Evolutionary conservation across 495 filamentous ascomycete genomes (phyloP).

Genomic region (Hypomontagnella submonticulosa): DNA sequence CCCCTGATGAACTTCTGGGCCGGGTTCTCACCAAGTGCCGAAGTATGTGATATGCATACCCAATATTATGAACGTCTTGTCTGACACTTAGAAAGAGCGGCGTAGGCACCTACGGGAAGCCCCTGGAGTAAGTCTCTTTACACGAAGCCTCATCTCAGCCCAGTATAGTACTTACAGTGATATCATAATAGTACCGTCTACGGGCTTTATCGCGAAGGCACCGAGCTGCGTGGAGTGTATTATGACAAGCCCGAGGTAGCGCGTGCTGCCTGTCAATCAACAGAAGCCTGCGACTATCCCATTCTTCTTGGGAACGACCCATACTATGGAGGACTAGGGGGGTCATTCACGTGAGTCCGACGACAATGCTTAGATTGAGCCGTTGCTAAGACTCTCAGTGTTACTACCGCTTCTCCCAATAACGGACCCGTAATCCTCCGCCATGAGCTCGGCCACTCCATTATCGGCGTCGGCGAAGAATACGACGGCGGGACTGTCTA

Average conservation of each 20-base stretch:
- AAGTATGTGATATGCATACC: constrained; percentile 22
- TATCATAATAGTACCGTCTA: constrained; percentile 38
- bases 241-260: constrained; percentile 44
- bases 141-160: neutral
- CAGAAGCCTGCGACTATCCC: constrained; percentile 43
- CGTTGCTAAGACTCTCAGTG: constrained; percentile 25
- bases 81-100: constrained; percentile 41
- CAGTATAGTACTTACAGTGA: neutral
- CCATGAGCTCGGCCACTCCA: constrained; percentile 45
- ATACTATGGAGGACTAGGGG: constrained; percentile 42
- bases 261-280: constrained; percentile 42
- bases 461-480: constrained; percentile 44
- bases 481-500: constrained; percentile 40
- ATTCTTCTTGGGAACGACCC: constrained; percentile 45
- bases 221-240: constrained; percentile 42
- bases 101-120: constrained; percentile 37
- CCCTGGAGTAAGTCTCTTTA: constrained; percentile 31
- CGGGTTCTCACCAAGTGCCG: constrained; percentile 40
- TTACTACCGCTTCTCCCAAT: constrained; percentile 38
- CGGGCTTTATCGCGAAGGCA: constrained; percentile 43
- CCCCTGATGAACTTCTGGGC: constrained; percentile 44
- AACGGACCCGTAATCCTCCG: constrained; percentile 43
- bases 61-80: neutral
- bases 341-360: constrained; percentile 37
- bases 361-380: neutral